Base-by-base conservation (phyloP, 768 basidiomycete genomes). In the Cystofilobasidium macerans region DNA sequence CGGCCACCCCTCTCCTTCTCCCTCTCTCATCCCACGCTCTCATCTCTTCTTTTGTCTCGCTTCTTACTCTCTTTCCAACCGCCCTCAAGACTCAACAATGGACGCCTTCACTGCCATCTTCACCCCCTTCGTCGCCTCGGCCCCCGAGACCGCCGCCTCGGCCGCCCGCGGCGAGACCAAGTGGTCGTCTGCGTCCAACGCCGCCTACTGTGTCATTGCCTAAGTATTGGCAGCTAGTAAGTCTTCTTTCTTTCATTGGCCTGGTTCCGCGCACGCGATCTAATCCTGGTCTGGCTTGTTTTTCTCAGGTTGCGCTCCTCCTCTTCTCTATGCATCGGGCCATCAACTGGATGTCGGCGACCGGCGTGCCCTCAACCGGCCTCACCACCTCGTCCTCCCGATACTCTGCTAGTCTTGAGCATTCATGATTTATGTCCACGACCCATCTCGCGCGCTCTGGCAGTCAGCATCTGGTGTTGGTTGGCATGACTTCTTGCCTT, bases 111-210 rank as follows among this genome's bases (percentile, higher is more conserved):
- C n/a, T 51, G n/a, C 28, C 30, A 56, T 22, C n/a, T 7, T 26
- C 26, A 14, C 28, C 14, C 26, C 28, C 8, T 18, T 3, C 20
- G 7, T 20, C 28, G 54, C 16, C 26, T 28, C n/a, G 26, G 26
- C 61, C 61, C 20, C 47, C n/a, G 30, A 62, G 61, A 1, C 1
- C 22, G 48, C 61, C 47, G 30, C 47, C 38, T 56, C 62, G 24
- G 0, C 20, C 42, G 54, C 22, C 43, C 48, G 48, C n/a, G n/a
- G 28, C 48, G 28, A 51, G 24, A 30, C 48, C 48, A 6, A 7
- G 9, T 9, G 28, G 42, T 8, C 38, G 38, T 40, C 38, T 14
- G 26, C 35, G n/a, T 6, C 11, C 5, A 36, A 40, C 30, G 24
- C 18, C 9, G 9, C 22, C 13, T 51, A 51, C 48, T 51, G 48